These are phyloP conservation scores for Fusarium anguioides DNA, from an alignment of 2,329 filamentous ascomycete genomes.

Conservation along the genomic window DNA sequence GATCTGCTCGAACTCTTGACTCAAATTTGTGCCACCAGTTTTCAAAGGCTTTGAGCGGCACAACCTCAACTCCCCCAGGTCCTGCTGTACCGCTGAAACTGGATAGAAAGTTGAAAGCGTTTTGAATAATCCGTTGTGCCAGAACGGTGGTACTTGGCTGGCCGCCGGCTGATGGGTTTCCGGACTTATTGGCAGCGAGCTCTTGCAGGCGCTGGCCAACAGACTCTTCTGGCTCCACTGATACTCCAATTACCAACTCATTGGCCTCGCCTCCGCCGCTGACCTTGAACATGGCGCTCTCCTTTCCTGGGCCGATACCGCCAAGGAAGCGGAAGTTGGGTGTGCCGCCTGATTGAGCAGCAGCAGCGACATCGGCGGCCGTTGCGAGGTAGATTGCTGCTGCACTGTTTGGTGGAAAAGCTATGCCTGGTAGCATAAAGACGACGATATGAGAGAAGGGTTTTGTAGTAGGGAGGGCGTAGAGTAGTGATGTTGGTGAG, in stretches of 20 bases:
- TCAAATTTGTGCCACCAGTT: slow-evolving; percentile 99
- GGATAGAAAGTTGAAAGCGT: slow-evolving; percentile 95
- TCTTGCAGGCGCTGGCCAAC: slow-evolving; percentile 76
- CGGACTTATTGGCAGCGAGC: slow-evolving; percentile 55
- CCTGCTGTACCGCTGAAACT: slow-evolving; percentile 79
- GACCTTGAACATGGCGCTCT: slow-evolving; percentile 90
- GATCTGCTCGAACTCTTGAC: slow-evolving; percentile 83
- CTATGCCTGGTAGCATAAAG: slow-evolving; percentile 83
- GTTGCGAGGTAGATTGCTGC: slow-evolving; percentile 89
- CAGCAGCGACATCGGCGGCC: slow-evolving; percentile 53
- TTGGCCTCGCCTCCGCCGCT: slow-evolving; percentile 49
- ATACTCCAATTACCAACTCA: slow-evolving; percentile 82
- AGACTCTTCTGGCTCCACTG: slow-evolving; percentile 78
- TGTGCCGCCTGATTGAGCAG: slow-evolving; percentile 54
- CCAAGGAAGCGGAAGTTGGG: slow-evolving; percentile 86
- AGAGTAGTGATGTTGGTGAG: slow-evolving; percentile 67
- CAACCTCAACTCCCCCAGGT: slow-evolving; percentile 78
- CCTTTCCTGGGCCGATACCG: slow-evolving; percentile 88
- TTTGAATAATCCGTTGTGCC: slow-evolving; percentile 93
- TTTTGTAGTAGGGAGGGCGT: slow-evolving; percentile 58
- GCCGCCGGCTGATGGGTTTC: slow-evolving; percentile 41
- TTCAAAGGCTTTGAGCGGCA: slow-evolving; percentile 94
- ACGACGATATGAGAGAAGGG: slow-evolving; percentile 86
- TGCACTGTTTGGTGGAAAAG: slow-evolving; percentile 79
- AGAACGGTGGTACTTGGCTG: slow-evolving; percentile 77